Conservation (phyloP, 225 moss, liverwort and hornwort species). For the Lunularia cruciata region DNA sequence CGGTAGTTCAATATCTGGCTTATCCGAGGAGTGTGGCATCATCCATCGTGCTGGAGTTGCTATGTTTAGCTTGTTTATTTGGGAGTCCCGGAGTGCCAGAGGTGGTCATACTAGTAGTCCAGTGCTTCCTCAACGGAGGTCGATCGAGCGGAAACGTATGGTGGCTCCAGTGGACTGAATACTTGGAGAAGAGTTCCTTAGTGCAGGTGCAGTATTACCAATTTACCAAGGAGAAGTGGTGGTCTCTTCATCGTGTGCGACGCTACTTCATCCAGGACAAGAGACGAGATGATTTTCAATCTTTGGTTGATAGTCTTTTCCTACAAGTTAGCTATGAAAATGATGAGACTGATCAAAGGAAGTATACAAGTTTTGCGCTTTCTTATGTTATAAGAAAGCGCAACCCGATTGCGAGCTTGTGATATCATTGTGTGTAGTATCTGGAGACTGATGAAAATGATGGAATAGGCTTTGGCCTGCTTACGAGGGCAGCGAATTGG, state of each 20-base stretch:
- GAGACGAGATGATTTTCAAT: neutral
- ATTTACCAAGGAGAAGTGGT: neutral
- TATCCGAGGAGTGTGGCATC: neutral
- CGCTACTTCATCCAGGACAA: neutral
- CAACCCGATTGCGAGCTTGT: neutral
- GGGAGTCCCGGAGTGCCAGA: neutral
- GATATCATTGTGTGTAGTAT: neutral
- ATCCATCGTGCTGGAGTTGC: neutral
- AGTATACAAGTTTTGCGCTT: no score
- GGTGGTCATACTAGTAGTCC: neutral
- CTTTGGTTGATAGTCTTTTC: neutral
- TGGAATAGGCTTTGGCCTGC: neutral
- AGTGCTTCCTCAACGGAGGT: constrained; percentile 1
- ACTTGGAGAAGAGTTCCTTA: neutral
- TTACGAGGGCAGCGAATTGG: neutral
- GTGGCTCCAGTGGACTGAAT: neutral
- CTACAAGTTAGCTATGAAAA: no score
- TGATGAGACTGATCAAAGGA: no score
- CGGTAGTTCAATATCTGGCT: neutral
- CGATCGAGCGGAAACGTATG: neutral
- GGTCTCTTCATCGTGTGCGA: neutral
- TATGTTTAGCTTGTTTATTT: neutral
- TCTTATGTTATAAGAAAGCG: no score
- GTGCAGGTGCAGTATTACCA: neutral
- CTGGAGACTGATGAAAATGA: neutral